A percentile compares a stretch with the other conserved stretches of the same genome.
These are phyloP conservation scores for Fraxinus albicans DNA, from an alignment of 305 asterid species.

Conservation along the genomic window DNA sequence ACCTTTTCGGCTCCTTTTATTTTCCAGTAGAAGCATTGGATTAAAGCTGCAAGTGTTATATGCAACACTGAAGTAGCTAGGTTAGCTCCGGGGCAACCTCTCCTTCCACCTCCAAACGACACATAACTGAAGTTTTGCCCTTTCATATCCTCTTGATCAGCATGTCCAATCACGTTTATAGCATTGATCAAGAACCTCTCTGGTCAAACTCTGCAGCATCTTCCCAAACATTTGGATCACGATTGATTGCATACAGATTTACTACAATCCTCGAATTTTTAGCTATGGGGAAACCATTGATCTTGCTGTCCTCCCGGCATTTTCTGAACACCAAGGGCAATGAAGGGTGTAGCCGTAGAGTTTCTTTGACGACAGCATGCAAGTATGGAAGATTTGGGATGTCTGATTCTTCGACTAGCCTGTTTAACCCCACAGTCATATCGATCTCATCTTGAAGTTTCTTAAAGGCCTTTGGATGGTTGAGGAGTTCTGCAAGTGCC, in stretches of 20 bases:
- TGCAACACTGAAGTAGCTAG: slow-evolving; percentile 20
- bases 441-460: slow-evolving; percentile 41
- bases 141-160: slow-evolving; percentile 6
- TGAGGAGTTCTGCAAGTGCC: slow-evolving; percentile 48
- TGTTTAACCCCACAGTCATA: slow-evolving; percentile 22
- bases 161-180: neutral
- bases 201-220: slow-evolving; percentile 38
- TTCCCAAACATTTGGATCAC: slow-evolving; percentile 41
- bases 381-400: slow-evolving; percentile 43
- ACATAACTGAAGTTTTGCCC: slow-evolving; percentile 1
- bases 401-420: slow-evolving; percentile 44
- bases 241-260: slow-evolving; percentile 11
- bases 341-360: slow-evolving; percentile 34
- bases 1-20: slow-evolving; percentile 26
- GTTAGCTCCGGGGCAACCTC: slow-evolving; percentile 48
- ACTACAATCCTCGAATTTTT: neutral
- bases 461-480: slow-evolving; percentile 32
- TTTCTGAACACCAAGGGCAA: slow-evolving; percentile 35
- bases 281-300: slow-evolving; percentile 39
- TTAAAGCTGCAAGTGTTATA: slow-evolving; percentile 37
- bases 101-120: slow-evolving; percentile 41
- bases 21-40: slow-evolving; percentile 47
- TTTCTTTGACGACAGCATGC: slow-evolving; percentile 27
- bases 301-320: slow-evolving; percentile 36
- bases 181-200: slow-evolving; percentile 29